Conservation (phyloP, 768 basidiomycete genomes). For the Fibroporia radiculosa region DNA sequence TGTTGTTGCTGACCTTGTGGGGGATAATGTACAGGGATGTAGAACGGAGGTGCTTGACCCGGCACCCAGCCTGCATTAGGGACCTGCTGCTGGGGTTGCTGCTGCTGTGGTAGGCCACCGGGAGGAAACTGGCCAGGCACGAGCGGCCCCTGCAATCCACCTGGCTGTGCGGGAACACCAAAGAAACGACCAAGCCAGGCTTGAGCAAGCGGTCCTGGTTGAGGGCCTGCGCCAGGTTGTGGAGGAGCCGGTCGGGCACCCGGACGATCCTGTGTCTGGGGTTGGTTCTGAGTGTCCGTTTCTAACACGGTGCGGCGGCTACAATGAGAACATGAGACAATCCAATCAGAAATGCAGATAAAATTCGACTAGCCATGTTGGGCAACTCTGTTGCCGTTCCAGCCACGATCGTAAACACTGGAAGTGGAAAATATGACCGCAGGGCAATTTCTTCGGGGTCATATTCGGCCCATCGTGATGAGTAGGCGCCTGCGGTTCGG, state of each 20-base stretch:
- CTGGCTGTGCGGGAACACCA: conserved; percentile 42
- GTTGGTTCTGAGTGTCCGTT: conserved; percentile 20
- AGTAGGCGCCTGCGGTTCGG: conserved; percentile 17
- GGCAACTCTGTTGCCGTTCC: conserved; percentile 97
- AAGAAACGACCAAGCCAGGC: conserved; percentile 52
- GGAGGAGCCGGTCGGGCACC: conserved; percentile 13
- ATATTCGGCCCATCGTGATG: conserved; percentile 74
- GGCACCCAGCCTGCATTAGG: conserved; percentile 5
- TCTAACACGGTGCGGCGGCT: conserved; percentile 79
- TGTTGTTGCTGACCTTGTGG: conserved; percentile 11
- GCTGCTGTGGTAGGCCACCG: conserved; percentile 14
- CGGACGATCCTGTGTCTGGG: conserved; percentile 9
- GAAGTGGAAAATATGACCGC: conserved; percentile 98
- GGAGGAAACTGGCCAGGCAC: conserved; percentile 17
- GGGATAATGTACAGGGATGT: conserved; percentile 8
- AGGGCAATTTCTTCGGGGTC: conserved; percentile 93
- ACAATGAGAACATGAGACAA: conserved; percentile 6
- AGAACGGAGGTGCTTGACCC: conserved; percentile 4
- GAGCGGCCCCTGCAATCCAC: conserved; percentile 26
- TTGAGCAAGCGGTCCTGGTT: conserved; percentile 24
- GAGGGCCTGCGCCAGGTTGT: conserved; percentile 20
- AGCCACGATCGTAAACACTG: conserved; percentile 96
- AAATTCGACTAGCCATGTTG: conserved; percentile 72
- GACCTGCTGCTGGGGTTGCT: conserved; percentile 19
- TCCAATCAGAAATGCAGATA: conserved; percentile 3